phyloP scores from a whole-genome alignment of 441 rosid genomes.

The Populus tomentosa region DNA sequence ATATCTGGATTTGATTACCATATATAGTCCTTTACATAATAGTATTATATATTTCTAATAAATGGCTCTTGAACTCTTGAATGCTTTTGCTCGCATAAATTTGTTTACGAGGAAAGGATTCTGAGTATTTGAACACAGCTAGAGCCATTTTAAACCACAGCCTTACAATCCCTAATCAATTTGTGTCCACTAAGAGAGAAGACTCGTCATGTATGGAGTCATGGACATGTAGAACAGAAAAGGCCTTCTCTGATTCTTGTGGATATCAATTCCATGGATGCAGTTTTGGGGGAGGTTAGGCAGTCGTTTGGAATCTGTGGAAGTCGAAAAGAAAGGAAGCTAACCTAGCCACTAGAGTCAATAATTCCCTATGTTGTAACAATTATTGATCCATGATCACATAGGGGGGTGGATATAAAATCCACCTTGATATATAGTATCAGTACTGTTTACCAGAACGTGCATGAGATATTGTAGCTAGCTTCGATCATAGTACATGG shows the following conservation, averaged over 20 bases:
- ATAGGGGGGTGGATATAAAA: not conserved
- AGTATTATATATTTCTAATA: too few species aligned
- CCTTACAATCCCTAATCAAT: not conserved
- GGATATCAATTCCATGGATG: not conserved
- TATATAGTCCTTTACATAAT: too few species aligned
- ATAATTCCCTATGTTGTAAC: conserved; percentile 1
- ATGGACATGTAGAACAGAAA: not conserved
- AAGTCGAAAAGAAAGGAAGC: not conserved
- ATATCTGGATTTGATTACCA: not conserved
- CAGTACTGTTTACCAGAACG: not conserved
- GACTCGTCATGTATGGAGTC: not conserved
- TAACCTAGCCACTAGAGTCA: not conserved
- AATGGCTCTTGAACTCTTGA: not conserved
- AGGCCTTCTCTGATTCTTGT: not conserved
- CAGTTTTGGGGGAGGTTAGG: not conserved
- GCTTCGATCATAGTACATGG: not conserved
- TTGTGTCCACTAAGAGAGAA: not conserved
- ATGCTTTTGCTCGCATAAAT: not conserved
- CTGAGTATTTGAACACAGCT: conserved; percentile 1
- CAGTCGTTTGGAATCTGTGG: not conserved
- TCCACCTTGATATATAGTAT: conserved; percentile 3
- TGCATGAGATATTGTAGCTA: not conserved
- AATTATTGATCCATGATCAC: conserved; percentile 7
- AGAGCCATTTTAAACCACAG: not conserved
- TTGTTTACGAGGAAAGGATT: not conserved